Evolutionary conservation across 192 early-diverging fungal species (phyloP).

Genomic region (Coemansia sp.): DNA sequence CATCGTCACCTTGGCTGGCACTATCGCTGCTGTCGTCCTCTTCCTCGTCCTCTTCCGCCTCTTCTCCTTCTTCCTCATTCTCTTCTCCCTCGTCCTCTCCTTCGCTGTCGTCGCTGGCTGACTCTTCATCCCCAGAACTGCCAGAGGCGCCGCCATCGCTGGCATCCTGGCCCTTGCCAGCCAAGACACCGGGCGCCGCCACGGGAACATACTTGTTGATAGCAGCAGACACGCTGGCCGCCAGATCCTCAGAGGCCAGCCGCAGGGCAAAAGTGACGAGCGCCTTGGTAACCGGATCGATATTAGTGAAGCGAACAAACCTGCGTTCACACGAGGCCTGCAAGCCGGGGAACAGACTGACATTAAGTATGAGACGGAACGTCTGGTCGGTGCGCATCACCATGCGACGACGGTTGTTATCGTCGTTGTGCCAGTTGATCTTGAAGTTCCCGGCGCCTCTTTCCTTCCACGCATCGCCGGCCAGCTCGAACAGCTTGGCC

Average conservation of each 20-base stretch:
- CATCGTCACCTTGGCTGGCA: conserved; percentile 1
- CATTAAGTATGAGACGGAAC: conserved; percentile 51
- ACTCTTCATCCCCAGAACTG: neutral
- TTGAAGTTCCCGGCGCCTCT: conserved; percentile 53
- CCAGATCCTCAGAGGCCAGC: conserved; percentile 30
- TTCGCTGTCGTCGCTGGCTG: neutral
- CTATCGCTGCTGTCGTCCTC: conserved; percentile 7
- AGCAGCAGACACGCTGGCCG: conserved; percentile 13
- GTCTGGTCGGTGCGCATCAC: conserved; percentile 55
- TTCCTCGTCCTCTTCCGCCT: neutral
- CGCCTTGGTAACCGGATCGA: conserved; percentile 24
- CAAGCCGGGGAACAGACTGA: conserved; percentile 39
- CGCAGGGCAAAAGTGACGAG: conserved; percentile 34
- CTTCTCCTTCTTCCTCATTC: neutral
- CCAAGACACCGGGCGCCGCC: neutral
- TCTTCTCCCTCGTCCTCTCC: neutral
- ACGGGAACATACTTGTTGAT: conserved; percentile 21
- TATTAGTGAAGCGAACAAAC: conserved; percentile 42
- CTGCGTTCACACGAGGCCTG: conserved; percentile 27
- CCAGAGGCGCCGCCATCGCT: conserved; percentile 4
- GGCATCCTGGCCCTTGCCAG: neutral
- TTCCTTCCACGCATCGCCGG: conserved; percentile 42
- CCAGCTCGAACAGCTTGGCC: conserved; percentile 52
- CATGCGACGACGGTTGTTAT: conserved; percentile 19
- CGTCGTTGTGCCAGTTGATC: conserved; percentile 35